A percentile compares a stretch with the other conserved stretches of the same genome.
These are phyloP conservation scores for Tricholomella constricta DNA, from an alignment of 768 basidiomycete species.

Conservation along the genomic window DNA sequence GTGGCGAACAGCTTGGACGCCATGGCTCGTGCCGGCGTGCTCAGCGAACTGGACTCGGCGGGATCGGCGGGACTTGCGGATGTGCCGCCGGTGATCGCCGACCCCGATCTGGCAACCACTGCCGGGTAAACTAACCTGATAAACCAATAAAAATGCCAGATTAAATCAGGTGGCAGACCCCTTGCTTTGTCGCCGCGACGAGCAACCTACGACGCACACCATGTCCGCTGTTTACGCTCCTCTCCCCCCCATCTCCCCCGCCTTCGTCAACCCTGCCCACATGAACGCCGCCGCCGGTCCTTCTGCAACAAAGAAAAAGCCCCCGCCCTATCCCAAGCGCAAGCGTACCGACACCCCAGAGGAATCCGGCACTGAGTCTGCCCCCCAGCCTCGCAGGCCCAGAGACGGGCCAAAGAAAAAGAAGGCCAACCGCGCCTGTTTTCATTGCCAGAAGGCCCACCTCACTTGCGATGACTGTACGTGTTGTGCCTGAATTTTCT, in stretches of 20 bases:
- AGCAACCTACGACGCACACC: slow-evolving; percentile 10
- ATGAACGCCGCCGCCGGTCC: slow-evolving; percentile 49
- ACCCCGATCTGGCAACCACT: slow-evolving; percentile 18
- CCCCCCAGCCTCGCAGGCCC: slow-evolving; percentile 51
- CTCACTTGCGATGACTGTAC: slow-evolving; percentile 97
- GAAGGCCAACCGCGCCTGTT: slow-evolving; percentile 92
- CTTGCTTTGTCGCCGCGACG: slow-evolving; percentile 20
- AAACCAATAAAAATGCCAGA: slow-evolving; percentile 21
- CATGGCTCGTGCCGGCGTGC: slow-evolving; percentile 6
- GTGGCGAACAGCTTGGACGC: slow-evolving; percentile 22
- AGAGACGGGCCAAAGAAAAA: slow-evolving; percentile 89
- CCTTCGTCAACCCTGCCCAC: slow-evolving; percentile 45
- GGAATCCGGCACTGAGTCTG: slow-evolving; percentile 50
- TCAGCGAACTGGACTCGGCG: not conserved
- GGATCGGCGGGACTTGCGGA: not conserved
- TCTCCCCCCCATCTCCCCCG: slow-evolving; percentile 32
- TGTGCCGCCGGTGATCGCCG: slow-evolving; percentile 17
- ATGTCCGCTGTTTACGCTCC: slow-evolving; percentile 42
- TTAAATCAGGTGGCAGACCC: slow-evolving; percentile 18
- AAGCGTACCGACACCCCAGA: slow-evolving; percentile 65
- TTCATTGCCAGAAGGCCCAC: slow-evolving; percentile 96
- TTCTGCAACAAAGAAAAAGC: slow-evolving; percentile 43
- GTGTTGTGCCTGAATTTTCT: slow-evolving; percentile 33
- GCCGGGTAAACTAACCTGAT: slow-evolving; percentile 13
- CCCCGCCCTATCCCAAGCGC: slow-evolving; percentile 46